Evolutionary conservation across 192 early-diverging fungal genomes (phyloP), one percentile per base, ranked within the genome.

Genomic region (Spizellomyces punctatus): DNA sequence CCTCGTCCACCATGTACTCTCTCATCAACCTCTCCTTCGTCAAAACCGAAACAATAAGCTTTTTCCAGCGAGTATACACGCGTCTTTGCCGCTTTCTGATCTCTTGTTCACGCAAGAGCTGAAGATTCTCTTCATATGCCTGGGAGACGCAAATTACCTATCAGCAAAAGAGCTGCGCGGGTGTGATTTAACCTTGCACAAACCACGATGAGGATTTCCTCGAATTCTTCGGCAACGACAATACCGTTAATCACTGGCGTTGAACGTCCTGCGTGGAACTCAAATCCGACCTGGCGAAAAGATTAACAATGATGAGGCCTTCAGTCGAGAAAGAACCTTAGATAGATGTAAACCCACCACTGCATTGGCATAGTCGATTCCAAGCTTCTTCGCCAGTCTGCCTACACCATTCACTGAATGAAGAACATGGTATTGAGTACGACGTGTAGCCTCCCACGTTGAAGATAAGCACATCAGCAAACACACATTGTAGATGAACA

Each of bases 361-460:
- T 6, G 93, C 94, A n/a, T 84, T 84, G 2, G 82, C 93, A 70
- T 82, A 94, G 63, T 95, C 92, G 16, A 96, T 86, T 6, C 86
- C 89, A 48, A 96, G 79, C 72, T 87, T 82, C 55, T 83, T 83
- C 44, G 94, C 94, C 27, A 98, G 63, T 41, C 79, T 77, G 12
- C 65, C 83, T 46, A 92, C 85, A 5, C 84, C 86, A 14, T 83
- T 67, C 56, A 83, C 85, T 88, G 75, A 36, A 12, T 54, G 27
- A 27, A 41, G 55, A 1, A 45, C 17, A 43, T 17, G 17, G 8
- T 48, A 62, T 43, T 36, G 4, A 61, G 22, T 36, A 3, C 27
- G 27, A 36, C 2, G 12, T n/a, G 59, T n/a, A 14, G 2, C 0
- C 12, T 12, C 2, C 17, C 22, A 78, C 12, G 0, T 9, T 7